A percentile compares a stretch with the other conserved stretches of the same genome.
Conservation (phyloP, 108 stramenopile species). For the Pseudonitzschia multiseries region DNA sequence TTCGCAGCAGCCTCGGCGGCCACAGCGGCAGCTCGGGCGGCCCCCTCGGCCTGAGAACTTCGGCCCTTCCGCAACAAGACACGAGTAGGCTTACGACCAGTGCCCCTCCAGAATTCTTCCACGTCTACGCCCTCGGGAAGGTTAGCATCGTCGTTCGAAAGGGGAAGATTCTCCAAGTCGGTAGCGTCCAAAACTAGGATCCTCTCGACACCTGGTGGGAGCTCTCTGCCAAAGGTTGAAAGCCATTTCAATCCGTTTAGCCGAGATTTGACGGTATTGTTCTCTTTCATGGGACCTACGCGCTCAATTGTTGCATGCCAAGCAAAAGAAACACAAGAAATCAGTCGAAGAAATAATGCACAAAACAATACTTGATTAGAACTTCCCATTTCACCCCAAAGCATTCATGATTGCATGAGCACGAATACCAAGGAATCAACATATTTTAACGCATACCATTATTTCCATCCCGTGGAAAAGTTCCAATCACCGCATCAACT, state of each 20-base stretch:
- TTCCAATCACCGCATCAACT: constrained; percentile 77
- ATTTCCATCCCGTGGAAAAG: constrained; percentile 65
- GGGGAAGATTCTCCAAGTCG: constrained; percentile 72
- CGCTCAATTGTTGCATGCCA: background rate
- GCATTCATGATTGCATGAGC: background rate
- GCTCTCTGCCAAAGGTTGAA: constrained; percentile 60
- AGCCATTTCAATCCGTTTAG: constrained; percentile 83
- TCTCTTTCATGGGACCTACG: constrained; percentile 58
- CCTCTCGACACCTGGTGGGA: constrained; percentile 78
- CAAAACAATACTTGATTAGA: background rate
- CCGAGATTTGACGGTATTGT: constrained; percentile 50
- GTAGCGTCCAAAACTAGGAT: constrained; percentile 89
- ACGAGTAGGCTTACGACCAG: constrained; percentile 70
- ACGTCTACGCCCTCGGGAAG: constrained; percentile 68
- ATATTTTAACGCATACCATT: constrained; percentile 9
- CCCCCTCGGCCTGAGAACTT: constrained; percentile 77
- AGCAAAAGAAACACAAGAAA: background rate
- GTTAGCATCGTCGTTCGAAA: constrained; percentile 66
- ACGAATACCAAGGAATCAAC: background rate
- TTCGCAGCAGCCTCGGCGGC: constrained; percentile 45
- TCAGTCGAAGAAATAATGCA: background rate
- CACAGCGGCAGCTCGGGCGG: constrained; percentile 64
- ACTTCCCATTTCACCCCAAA: background rate
- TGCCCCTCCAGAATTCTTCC: constrained; percentile 71
- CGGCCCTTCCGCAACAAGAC: constrained; percentile 72